Evolutionary conservation across 208 protist genomes (phyloP).

Genomic region (Lotmaria passim): DNA sequence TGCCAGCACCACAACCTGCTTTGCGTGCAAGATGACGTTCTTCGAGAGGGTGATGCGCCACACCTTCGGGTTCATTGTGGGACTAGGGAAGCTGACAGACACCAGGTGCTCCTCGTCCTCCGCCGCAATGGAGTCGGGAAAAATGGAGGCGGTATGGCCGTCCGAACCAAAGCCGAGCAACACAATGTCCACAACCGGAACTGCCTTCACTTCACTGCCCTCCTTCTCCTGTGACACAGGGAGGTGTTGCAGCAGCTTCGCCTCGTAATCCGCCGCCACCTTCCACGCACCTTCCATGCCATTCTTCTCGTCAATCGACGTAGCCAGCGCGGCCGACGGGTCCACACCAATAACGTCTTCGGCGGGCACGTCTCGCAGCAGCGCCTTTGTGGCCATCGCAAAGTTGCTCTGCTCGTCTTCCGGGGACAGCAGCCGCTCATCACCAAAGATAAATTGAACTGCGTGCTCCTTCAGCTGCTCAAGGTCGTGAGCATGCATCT

Average conservation of each 20-base stretch:
- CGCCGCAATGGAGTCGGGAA: conserved; percentile 68
- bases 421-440: conserved; percentile 64
- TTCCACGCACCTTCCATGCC: conserved; percentile 45
- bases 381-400: conserved; percentile 55
- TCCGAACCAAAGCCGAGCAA: conserved; percentile 83
- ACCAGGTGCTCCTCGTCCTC: conserved; percentile 40
- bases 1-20: conserved; percentile 76
- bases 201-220: conserved; percentile 4
- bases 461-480: conserved; percentile 40
- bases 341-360: conserved; percentile 52
- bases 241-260: conserved; percentile 29
- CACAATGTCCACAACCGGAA: conserved; percentile 75
- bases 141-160: conserved; percentile 86
- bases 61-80: conserved; percentile 82
- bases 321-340: conserved; percentile 35
- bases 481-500: conserved; percentile 54
- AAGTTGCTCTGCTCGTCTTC: conserved; percentile 70
- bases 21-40: conserved; percentile 62
- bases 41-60: conserved; percentile 79
- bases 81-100: conserved; percentile 65
- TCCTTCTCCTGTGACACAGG: conserved; percentile 8
- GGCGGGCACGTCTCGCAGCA: conserved; percentile 62
- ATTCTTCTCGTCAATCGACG: conserved; percentile 27
- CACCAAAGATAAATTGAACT: conserved; percentile 69
- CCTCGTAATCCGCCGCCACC: conserved; percentile 49